Evolutionary conservation across 1,284 basidiomycete genomes (phyloP).

Genomic region (Inonotus obliquus): DNA sequence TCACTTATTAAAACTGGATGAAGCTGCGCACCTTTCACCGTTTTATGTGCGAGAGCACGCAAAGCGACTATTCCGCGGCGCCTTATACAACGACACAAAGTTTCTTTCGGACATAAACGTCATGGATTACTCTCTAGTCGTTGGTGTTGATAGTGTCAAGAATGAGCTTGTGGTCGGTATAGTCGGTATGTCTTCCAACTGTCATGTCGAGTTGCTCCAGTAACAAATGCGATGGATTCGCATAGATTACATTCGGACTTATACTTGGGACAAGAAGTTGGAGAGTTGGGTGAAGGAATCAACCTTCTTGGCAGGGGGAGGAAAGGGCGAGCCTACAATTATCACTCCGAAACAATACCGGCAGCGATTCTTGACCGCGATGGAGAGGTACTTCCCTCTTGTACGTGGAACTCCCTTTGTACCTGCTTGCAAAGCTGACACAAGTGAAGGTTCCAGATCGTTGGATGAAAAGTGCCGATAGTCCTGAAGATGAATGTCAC

Average conservation of each 20-base stretch:
- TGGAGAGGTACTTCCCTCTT: constrained; percentile 89
- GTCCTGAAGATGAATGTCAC: constrained; percentile 67
- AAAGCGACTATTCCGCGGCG: constrained; percentile 87
- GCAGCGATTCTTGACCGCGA: constrained; percentile 84
- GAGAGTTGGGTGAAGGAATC: constrained; percentile 98
- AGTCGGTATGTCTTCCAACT: constrained; percentile 59
- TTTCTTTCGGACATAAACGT: constrained; percentile 95
- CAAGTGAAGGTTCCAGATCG: constrained; percentile 66
- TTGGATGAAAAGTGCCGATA: constrained; percentile 81
- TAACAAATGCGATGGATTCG: constrained; percentile 1
- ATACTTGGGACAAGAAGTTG: constrained; percentile 97
- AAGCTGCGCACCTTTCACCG: constrained; percentile 70
- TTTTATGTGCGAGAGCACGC: constrained; percentile 95
- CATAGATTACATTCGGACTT: constrained; percentile 87
- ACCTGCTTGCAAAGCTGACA: not conserved
- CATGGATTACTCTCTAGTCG: constrained; percentile 98
- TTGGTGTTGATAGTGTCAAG: constrained; percentile 82
- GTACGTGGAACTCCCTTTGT: constrained; percentile 38
- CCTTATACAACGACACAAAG: constrained; percentile 90
- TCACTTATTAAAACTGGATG: constrained; percentile 20
- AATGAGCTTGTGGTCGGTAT: constrained; percentile 94
- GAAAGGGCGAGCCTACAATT: constrained; percentile 87
- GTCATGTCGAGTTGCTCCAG: not conserved
- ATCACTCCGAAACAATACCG: constrained; percentile 85
- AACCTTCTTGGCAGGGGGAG: constrained; percentile 76